Evolutionary conservation across 306 rosid species (phyloP).

Genomic region (Lotus japonicus): DNA sequence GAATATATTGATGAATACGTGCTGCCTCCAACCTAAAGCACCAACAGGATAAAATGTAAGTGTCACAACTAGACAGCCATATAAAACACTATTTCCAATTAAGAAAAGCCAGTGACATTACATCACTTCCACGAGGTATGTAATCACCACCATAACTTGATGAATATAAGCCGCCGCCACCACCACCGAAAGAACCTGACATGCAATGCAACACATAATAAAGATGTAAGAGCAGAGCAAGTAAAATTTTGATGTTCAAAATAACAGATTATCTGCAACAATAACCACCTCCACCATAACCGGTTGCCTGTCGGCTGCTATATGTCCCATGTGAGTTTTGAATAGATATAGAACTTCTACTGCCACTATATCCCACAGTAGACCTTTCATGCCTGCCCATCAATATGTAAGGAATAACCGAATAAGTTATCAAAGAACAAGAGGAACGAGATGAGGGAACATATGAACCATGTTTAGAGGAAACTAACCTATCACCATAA

Average conservation of each 20-base stretch:
- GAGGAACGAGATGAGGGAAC: background rate
- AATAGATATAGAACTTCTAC: conserved; percentile 60
- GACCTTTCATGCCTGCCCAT: conserved; percentile 66
- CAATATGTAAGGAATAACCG: conserved; percentile 13
- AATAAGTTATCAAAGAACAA: background rate
- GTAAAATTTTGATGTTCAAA: background rate
- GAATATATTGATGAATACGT: conserved; percentile 75
- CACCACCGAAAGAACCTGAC: conserved; percentile 70
- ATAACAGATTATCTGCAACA: conserved; percentile 18
- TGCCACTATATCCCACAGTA: conserved; percentile 58
- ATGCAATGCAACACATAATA: conserved; percentile 8
- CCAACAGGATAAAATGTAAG: conserved; percentile 2
- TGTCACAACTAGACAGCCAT: background rate
- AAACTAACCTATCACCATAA: conserved; percentile 72
- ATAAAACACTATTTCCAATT: background rate
- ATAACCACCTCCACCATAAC: conserved; percentile 51
- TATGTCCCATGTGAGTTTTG: conserved; percentile 66
- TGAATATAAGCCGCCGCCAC: conserved; percentile 75
- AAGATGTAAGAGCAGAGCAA: conserved; percentile 1
- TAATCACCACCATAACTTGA: conserved; percentile 82
- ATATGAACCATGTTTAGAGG: background rate
- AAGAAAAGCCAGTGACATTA: conserved; percentile 34
- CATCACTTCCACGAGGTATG: conserved; percentile 75
- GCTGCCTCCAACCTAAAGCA: conserved; percentile 66
- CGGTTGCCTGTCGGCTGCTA: conserved; percentile 64